These are phyloP conservation scores for Chlorella sp. DNA, from an alignment of 139 green algal genomes.

Conservation along the genomic window DNA sequence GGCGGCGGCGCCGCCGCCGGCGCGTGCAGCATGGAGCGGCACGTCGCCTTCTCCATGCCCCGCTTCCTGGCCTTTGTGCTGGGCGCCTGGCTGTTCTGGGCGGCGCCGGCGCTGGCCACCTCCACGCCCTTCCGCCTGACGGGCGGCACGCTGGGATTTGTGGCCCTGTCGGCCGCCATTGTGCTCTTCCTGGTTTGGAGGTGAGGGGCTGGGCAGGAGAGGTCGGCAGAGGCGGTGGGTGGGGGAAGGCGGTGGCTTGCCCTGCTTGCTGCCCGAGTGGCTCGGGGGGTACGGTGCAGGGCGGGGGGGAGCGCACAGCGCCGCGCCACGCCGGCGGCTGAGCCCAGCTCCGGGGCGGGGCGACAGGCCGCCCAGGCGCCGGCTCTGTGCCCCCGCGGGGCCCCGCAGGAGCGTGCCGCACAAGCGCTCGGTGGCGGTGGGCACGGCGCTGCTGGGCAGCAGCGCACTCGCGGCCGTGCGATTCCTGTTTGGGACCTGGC, in stretches of 20 bases:
- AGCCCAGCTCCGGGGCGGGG: no score
- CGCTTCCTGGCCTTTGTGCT: constrained; percentile 7
- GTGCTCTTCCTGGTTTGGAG: constrained; percentile 52
- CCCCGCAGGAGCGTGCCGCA: constrained; percentile 44
- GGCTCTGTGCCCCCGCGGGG: no score
- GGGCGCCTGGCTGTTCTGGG: constrained; percentile 25
- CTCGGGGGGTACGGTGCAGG: no score
- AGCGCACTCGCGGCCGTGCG: constrained; percentile 33
- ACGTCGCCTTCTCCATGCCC: constrained; percentile 3
- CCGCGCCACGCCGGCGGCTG: no score
- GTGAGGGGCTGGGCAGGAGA: not conserved
- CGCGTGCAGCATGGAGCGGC: not conserved
- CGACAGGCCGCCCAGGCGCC: no score
- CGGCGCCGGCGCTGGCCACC: constrained; percentile 4
- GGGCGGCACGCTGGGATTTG: constrained; percentile 45
- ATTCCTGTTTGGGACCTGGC: constrained; percentile 47
- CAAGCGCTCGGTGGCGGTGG: constrained; percentile 38
- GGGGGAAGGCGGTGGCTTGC: not conserved
- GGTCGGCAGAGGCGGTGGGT: not conserved
- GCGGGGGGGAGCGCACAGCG: no score
- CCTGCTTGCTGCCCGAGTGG: no score
- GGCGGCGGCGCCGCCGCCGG: not conserved
- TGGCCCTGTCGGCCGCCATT: constrained; percentile 46
- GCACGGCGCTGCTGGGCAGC: constrained; percentile 37
- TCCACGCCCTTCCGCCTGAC: constrained; percentile 41